Percentiles rank a stretch among this genome's conserved stretches.
Evolutionary conservation across 345 rosid genomes (phyloP).

Genomic region (Eucalyptus brandiana): DNA sequence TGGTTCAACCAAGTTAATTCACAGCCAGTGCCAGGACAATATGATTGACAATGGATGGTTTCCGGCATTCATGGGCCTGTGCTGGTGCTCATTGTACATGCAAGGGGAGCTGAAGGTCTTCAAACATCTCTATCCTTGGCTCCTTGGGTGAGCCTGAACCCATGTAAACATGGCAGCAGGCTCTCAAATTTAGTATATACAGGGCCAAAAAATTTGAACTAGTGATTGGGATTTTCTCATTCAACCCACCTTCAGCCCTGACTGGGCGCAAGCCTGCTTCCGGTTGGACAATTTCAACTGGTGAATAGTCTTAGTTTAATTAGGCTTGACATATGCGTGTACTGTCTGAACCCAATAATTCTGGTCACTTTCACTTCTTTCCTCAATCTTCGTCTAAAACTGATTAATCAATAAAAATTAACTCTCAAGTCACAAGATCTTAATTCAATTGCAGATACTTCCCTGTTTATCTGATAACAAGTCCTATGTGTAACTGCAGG

Average conservation of each 20-base stretch:
- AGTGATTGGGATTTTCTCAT: background rate
- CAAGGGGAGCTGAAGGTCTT: background rate
- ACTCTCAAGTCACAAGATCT: background rate
- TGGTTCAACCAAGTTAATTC: background rate
- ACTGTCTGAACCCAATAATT: background rate
- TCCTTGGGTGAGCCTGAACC: background rate
- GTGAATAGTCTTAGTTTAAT: background rate
- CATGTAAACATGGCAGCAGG: background rate
- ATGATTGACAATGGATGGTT: background rate
- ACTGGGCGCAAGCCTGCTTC: background rate
- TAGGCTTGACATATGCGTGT: background rate
- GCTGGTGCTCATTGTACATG: background rate
- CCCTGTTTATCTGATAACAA: background rate
- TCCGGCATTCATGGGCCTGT: background rate
- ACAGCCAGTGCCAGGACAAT: background rate
- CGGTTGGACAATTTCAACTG: background rate
- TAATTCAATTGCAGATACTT: background rate
- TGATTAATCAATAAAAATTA: background rate
- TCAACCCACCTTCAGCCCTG: background rate
- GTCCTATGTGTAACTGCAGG: constrained; percentile 22
- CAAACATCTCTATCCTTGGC: background rate
- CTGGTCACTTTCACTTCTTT: background rate
- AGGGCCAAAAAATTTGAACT: background rate
- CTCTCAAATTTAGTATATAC: background rate
- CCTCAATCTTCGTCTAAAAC: background rate